phyloP scores from a whole-genome alignment of 495 filamentous ascomycete species.

The Cercophora newfieldiana region DNA sequence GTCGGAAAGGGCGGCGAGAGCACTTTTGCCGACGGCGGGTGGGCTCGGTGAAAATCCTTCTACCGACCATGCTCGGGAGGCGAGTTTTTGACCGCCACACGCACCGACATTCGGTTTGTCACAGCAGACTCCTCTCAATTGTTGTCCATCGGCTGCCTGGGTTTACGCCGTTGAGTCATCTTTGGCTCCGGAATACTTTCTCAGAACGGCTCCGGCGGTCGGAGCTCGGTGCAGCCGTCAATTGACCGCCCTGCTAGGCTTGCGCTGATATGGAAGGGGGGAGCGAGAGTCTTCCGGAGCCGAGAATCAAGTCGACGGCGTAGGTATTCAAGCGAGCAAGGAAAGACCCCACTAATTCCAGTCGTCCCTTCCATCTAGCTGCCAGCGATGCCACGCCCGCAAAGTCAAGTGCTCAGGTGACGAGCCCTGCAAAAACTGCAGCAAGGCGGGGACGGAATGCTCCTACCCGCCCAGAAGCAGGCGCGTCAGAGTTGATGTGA shows the following conservation, averaged over 20 bases:
- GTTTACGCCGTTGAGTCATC: too few species aligned
- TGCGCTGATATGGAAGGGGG: neutral
- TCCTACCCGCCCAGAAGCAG: neutral
- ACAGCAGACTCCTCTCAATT: too few species aligned
- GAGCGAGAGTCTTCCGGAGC: neutral
- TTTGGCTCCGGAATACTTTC: too few species aligned
- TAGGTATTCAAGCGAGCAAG: too few species aligned
- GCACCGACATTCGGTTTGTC: neutral
- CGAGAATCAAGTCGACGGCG: slow-evolving; percentile 3
- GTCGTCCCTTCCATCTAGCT: neutral
- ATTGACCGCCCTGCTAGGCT: too few species aligned
- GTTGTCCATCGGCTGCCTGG: too few species aligned
- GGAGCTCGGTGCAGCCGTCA: neutral
- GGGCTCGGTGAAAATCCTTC: neutral
- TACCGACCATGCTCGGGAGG: neutral
- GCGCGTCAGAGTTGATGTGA: neutral
- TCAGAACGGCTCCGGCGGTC: too few species aligned
- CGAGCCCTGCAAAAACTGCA: slow-evolving; percentile 29
- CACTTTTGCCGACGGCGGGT: neutral
- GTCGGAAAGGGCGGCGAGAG: neutral
- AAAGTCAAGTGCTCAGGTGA: slow-evolving; percentile 22
- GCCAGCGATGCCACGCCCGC: neutral
- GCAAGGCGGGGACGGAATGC: neutral
- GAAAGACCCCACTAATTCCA: neutral
- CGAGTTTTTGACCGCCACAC: neutral